Conservation (phyloP, 352 stramenopile genomes). For the Globisporangium orthogonon region DNA sequence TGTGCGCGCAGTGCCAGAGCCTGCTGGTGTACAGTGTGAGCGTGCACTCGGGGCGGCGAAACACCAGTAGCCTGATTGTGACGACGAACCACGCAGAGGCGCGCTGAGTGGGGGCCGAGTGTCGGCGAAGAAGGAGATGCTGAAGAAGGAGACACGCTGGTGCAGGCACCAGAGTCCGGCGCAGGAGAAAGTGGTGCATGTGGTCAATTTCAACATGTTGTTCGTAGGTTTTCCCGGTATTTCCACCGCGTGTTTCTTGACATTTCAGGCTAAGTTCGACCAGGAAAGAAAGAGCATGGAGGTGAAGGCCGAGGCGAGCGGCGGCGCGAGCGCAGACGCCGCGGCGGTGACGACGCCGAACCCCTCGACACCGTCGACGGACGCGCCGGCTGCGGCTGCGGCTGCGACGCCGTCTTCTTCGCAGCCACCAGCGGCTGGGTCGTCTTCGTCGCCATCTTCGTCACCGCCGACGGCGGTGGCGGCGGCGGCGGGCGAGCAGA, state of each 20-base stretch:
- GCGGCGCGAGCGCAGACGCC: constrained; percentile 6
- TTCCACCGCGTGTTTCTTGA: neutral
- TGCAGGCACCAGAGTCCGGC: too few relatives aligned
- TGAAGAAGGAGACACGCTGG: neutral
- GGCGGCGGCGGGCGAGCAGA: constrained; percentile 22
- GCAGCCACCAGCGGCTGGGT: neutral
- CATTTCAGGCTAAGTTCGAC: neutral
- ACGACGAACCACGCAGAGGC: constrained; percentile 12
- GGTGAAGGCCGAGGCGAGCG: constrained; percentile 9
- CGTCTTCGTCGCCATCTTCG: neutral
- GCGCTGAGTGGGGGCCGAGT: neutral
- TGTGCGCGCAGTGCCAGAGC: constrained; percentile 46
- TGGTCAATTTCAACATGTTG: too few relatives aligned
- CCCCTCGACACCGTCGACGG: neutral
- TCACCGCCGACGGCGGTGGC: neutral
- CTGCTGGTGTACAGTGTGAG: constrained; percentile 70
- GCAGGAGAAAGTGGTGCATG: too few relatives aligned
- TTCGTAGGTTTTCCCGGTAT: neutral
- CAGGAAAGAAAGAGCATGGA: constrained; percentile 3
- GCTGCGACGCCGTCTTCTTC: neutral
- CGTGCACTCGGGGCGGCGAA: constrained; percentile 58
- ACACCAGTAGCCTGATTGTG: constrained; percentile 41
- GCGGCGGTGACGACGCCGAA: constrained; percentile 10
- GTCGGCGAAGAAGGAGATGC: neutral
- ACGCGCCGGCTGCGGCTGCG: neutral